Percentiles rank a stretch among this genome's conserved stretches.
Conservation (phyloP, 139 green algal genomes). For the Pleodorina starrii region DNA sequence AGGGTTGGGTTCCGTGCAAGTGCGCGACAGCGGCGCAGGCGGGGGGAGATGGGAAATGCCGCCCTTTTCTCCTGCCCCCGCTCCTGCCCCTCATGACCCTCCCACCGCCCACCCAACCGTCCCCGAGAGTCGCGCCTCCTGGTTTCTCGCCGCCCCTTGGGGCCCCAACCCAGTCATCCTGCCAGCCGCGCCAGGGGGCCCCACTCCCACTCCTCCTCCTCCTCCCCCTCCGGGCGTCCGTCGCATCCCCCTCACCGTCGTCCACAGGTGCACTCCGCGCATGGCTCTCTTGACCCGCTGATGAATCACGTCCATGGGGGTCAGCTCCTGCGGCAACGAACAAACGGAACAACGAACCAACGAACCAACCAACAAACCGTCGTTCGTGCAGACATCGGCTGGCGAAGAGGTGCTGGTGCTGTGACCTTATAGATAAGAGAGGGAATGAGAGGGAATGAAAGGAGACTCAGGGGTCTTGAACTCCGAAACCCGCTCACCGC, state of each 20-base stretch:
- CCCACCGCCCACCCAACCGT: neutral
- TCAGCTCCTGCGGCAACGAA: constrained; percentile 13
- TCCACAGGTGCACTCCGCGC: constrained; percentile 11
- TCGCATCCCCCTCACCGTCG: neutral
- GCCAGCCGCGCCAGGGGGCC: neutral
- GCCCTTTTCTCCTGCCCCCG: neutral
- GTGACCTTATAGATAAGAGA: too few species aligned
- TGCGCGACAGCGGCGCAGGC: neutral
- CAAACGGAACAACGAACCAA: too few species aligned
- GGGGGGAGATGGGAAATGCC: neutral
- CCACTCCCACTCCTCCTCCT: neutral
- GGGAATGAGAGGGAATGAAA: neutral
- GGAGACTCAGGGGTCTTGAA: neutral
- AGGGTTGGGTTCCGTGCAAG: neutral
- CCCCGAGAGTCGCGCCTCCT: too few species aligned
- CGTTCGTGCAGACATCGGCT: neutral
- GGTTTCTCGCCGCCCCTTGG: too few species aligned
- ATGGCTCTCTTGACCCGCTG: neutral
- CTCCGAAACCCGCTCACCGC: neutral
- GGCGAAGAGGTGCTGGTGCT: neutral
- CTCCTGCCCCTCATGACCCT: neutral
- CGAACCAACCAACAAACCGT: too few species aligned
- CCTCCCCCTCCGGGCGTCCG: neutral
- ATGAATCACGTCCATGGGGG: constrained; percentile 18
- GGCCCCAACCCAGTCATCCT: neutral